These are phyloP conservation scores for Gastrolobium bilobum DNA, from an alignment of 306 rosid species.

Conservation along the genomic window DNA sequence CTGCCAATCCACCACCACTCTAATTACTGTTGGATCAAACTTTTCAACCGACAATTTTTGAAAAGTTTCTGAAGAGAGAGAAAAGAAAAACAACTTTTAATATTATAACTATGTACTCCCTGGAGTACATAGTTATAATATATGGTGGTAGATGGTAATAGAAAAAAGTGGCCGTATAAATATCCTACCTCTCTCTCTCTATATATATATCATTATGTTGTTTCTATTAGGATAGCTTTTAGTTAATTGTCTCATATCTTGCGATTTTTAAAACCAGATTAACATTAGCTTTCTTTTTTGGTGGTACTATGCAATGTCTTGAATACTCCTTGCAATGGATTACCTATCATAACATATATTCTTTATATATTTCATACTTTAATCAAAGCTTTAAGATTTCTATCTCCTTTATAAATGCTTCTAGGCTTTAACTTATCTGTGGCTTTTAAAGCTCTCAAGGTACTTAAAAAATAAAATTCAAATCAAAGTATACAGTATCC, in stretches of 20 bases:
- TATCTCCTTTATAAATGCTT: background rate
- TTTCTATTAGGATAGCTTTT: slow-evolving; percentile 9
- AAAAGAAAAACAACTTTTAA: too few relatives aligned
- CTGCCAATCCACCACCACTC: too few relatives aligned
- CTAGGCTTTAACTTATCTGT: background rate
- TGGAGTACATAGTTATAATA: too few relatives aligned
- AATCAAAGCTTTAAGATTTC: background rate
- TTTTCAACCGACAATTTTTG: too few relatives aligned
- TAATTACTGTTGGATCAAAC: too few relatives aligned
- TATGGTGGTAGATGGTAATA: too few relatives aligned
- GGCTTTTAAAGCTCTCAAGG: slow-evolving; percentile 34
- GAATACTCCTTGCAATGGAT: slow-evolving; percentile 17
- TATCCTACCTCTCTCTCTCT: too few relatives aligned
- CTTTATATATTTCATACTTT: slow-evolving; percentile 17
- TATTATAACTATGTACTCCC: too few relatives aligned
- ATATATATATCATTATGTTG: background rate
- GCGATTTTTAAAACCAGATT: background rate
- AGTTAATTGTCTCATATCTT: slow-evolving; percentile 19
- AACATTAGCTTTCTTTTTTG: slow-evolving; percentile 1
- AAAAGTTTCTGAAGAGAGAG: too few relatives aligned
- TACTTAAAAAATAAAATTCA: background rate
- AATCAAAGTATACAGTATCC: background rate
- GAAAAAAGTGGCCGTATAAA: too few relatives aligned
- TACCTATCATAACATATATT: slow-evolving; percentile 15
- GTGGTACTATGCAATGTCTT: background rate